phyloP scores from a whole-genome alignment of 768 basidiomycete species.

The Psilocybe subaeruginosa region DNA sequence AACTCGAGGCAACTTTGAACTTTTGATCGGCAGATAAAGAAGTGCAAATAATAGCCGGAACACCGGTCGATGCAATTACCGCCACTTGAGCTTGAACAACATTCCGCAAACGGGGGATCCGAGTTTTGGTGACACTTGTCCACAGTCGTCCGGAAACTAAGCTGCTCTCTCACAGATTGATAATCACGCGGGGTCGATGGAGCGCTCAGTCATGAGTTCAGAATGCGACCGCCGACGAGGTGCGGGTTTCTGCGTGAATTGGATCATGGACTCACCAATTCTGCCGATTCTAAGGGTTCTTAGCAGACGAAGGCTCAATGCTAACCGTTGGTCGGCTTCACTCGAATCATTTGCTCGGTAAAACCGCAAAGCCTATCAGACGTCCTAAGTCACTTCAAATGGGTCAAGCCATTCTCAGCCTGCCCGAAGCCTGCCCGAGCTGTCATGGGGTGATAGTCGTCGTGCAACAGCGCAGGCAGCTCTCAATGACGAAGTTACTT shows the following conservation, averaged over 20 bases:
- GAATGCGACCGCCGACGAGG: background rate
- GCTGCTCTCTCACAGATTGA: background rate
- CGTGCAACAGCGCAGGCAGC: background rate
- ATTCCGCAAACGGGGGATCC: constrained; percentile 2
- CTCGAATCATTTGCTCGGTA: too few relatives aligned
- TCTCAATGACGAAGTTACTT: background rate
- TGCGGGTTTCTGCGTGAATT: background rate
- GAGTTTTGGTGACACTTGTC: constrained; percentile 10
- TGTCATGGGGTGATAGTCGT: background rate
- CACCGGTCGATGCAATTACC: constrained; percentile 2
- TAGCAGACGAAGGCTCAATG: too few relatives aligned
- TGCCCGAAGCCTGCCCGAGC: background rate
- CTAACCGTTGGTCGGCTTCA: too few relatives aligned
- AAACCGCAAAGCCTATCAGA: too few relatives aligned
- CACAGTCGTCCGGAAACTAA: background rate
- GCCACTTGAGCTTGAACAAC: constrained; percentile 1
- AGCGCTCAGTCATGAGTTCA: background rate
- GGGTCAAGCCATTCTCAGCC: background rate
- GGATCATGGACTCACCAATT: background rate
- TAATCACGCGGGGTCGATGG: background rate
- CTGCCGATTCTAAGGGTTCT: too few relatives aligned
- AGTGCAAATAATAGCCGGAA: background rate
- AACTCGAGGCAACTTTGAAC: background rate
- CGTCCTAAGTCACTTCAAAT: background rate
- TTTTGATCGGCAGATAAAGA: background rate